phyloP scores from a whole-genome alignment of 108 stramenopile genomes.

The Nannochloropsis salina region DNA sequence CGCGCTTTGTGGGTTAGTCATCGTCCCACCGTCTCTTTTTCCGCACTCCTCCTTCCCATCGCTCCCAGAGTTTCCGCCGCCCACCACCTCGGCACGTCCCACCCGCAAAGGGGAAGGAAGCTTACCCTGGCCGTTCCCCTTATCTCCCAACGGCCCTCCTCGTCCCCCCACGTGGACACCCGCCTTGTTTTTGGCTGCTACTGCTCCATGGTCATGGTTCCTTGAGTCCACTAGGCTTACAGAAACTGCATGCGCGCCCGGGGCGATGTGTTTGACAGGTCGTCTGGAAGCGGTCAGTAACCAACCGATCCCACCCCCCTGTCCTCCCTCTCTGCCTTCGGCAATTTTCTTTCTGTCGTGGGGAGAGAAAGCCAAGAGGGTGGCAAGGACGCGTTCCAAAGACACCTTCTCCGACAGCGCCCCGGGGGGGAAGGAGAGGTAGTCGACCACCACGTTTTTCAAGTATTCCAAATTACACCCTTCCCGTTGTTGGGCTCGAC shows the following conservation, averaged over 20 bases:
- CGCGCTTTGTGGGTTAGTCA: neutral
- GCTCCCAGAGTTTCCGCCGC: neutral
- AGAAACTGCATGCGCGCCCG: neutral
- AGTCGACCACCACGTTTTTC: neutral
- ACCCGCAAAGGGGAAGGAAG: neutral
- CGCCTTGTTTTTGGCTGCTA: too few species aligned
- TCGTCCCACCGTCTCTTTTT: neutral
- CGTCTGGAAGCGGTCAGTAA: neutral
- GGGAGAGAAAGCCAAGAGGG: neutral
- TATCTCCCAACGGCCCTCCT: neutral
- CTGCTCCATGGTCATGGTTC: too few species aligned
- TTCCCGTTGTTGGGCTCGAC: neutral
- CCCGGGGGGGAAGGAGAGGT: neutral
- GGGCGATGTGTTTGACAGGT: neutral
- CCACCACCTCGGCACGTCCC: neutral
- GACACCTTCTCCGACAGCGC: neutral
- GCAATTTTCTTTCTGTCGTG: neutral
- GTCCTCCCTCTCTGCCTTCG: neutral
- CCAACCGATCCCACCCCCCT: neutral
- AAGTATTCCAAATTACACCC: neutral
- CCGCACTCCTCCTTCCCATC: neutral
- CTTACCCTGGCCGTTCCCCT: neutral
- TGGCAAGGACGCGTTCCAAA: neutral
- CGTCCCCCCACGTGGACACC: neutral
- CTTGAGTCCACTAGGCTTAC: too few species aligned